These are phyloP conservation scores for Phialemoniopsis sp. DNA, from an alignment of 2,329 filamentous ascomycete genomes.

Conservation along the genomic window DNA sequence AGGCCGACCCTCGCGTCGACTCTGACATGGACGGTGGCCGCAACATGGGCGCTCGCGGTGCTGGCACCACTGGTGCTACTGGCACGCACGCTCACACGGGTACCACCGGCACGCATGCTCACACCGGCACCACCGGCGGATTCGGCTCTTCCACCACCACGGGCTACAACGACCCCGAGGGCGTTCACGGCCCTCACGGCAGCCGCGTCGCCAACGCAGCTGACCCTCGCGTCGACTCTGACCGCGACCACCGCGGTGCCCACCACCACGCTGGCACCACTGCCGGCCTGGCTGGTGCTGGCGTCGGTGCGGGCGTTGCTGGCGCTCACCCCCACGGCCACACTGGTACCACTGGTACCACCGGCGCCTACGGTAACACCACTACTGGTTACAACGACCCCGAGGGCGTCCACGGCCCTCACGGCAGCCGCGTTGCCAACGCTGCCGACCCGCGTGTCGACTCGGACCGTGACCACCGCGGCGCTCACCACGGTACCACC, in stretches of 20 bases:
- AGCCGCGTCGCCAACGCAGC: slow-evolving; percentile 36
- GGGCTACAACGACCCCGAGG: slow-evolving; percentile 14
- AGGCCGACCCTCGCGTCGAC: slow-evolving; percentile 46
- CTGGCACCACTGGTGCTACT: not conserved
- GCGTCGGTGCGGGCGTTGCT: not conserved
- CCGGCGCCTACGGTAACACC: not conserved
- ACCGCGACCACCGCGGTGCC: slow-evolving; percentile 25
- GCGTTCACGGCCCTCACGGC: slow-evolving; percentile 29
- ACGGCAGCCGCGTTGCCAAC: slow-evolving; percentile 34
- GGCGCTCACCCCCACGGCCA: too few relatives aligned
- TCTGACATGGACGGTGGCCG: slow-evolving; percentile 49
- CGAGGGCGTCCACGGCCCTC: slow-evolving; percentile 27
- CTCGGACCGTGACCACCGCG: slow-evolving; percentile 31
- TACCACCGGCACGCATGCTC: too few relatives aligned
- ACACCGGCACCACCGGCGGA: slow-evolving; percentile 6
- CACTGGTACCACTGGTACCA: slow-evolving; percentile 2
- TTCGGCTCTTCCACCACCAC: too few relatives aligned
- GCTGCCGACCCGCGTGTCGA: slow-evolving; percentile 45
- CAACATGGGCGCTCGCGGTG: slow-evolving; percentile 42
- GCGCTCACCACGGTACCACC: slow-evolving; percentile 4
- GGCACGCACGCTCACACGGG: not conserved
- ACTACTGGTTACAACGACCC: slow-evolving; percentile 7
- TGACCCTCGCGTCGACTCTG: slow-evolving; percentile 43
- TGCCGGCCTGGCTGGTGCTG: not conserved
- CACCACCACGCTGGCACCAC: slow-evolving; percentile 14